Conservation (phyloP, 495 filamentous ascomycete genomes). For the Neurospora africana region DNA sequence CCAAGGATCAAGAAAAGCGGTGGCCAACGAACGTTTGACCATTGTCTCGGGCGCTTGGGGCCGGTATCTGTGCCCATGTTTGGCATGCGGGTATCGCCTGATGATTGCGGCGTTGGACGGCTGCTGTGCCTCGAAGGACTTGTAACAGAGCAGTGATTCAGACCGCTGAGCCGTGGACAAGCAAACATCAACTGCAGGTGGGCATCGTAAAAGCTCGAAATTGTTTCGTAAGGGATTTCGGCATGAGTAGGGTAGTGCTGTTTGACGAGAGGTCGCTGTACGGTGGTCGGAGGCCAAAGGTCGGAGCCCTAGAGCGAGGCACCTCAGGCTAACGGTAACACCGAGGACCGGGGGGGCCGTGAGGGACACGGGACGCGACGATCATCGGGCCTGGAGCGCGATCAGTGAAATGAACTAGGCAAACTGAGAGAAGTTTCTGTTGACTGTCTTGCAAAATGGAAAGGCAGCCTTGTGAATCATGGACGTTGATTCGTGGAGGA, state of each 20-base stretch:
- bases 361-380: not conserved
- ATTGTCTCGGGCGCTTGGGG: not conserved
- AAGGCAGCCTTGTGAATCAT: not conserved
- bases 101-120: not conserved
- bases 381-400: not conserved
- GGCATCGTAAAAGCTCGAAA: not conserved
- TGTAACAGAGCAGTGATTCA: not conserved
- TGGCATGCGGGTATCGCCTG: not conserved
- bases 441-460: not conserved
- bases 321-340: not conserved
- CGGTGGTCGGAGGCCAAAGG: not conserved
- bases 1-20: not conserved
- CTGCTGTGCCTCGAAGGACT: not conserved
- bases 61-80: not conserved
- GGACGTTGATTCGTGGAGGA: not conserved
- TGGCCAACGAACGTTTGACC: not conserved
- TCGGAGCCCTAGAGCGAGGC: not conserved
- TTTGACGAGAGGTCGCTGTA: not conserved
- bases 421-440: not conserved
- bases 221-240: not conserved
- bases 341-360: not conserved
- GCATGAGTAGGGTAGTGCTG: not conserved
- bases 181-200: not conserved
- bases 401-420: not conserved
- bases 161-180: not conserved